Conservation (phyloP, 805 yeast species). For the Ogataea neopini region DNA sequence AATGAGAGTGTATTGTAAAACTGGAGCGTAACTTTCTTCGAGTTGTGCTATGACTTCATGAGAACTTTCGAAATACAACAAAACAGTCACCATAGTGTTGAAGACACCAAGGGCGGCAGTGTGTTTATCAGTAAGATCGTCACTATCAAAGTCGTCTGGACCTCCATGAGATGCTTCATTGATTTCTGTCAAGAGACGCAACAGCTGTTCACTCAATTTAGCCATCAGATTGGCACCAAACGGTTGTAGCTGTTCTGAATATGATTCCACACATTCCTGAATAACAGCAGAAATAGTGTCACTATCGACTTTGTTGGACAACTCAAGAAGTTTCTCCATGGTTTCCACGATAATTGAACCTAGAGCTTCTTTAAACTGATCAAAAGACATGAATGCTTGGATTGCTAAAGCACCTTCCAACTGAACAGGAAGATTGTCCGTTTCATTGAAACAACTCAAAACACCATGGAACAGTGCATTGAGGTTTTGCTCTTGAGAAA, state of each 20-base stretch:
- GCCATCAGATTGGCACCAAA: slow-evolving; percentile 69
- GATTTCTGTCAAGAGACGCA: slow-evolving; percentile 69
- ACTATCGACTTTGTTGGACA: slow-evolving; percentile 80
- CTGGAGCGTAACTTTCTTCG: slow-evolving; percentile 76
- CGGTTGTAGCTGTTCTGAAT: slow-evolving; percentile 86
- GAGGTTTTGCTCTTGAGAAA: slow-evolving; percentile 41
- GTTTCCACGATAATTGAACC: slow-evolving; percentile 71
- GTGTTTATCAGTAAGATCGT: slow-evolving; percentile 62
- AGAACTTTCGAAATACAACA: slow-evolving; percentile 83
- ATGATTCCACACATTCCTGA: slow-evolving; percentile 93
- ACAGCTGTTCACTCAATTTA: slow-evolving; percentile 72
- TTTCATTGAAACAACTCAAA: slow-evolving; percentile 47
- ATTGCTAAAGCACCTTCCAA: slow-evolving; percentile 83
- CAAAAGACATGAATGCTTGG: slow-evolving; percentile 70
- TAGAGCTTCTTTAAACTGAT: slow-evolving; percentile 67
- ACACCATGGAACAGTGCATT: slow-evolving; percentile 48
- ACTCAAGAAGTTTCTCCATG: slow-evolving; percentile 72
- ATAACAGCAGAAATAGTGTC: slow-evolving; percentile 87
- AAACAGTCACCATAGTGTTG: slow-evolving; percentile 84
- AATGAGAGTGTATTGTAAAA: slow-evolving; percentile 63
- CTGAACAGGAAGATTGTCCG: slow-evolving; percentile 67
- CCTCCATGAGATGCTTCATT: slow-evolving; percentile 57
- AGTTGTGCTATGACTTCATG: slow-evolving; percentile 63
- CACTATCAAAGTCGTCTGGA: slow-evolving; percentile 51
- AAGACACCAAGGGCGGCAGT: slow-evolving; percentile 86